Base-by-base conservation (phyloP, 2,329 filamentous ascomycete genomes). In the Anisogramma anomala region DNA sequence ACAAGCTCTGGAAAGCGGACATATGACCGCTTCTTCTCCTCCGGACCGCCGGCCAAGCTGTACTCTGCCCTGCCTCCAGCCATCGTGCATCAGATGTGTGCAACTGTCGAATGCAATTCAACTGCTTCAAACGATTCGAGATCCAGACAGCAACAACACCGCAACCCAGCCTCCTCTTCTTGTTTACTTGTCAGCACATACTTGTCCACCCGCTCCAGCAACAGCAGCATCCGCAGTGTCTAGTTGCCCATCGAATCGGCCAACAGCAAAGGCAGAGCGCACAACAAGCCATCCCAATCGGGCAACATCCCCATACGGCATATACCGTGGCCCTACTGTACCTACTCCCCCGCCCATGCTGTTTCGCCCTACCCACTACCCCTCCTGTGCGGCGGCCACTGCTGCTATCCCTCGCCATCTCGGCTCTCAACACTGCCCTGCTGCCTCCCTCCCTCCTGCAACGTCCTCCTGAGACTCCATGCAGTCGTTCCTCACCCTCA, bases 401-500 rank as follows among this genome's bases (percentile, higher is more conserved):
- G 13, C 33, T 34, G n/a, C 33, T 33, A 22, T n/a, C 18, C 18
- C 13, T 22, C 26, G 4, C 36, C 15, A 22, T 4, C 9, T 18
- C 4, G 4, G 20, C 10, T 9, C 8, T 32, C 18, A n/a, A n/a
- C n/a, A n/a, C n/a, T n/a, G 20, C 33, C 20, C 19, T 14, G 9
- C 10, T 13, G 6, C 17, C 37, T 22, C 19, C n/a, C 32, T 19
- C 17, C 28, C n/a, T 22, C n/a, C 13, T 22, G 5, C 20, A 13
- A 4, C 17, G 20, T 36, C 19, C 11, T 25, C 28, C 32, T 23
- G 6, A 40, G 50, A 49, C 58, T 60, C 60, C 55, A 76, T 77
- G 72, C 68, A 68, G 63, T 72, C 73, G 45, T 63, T 77, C 57
- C 60, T 78, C 51, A 72, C 71, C 39, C 68, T 77, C 50, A 72